Percentiles rank a stretch among this genome's conserved stretches.
Evolutionary conservation across 2,329 filamentous ascomycete genomes (phyloP).

Genomic region (Stachybotrys chartarum): DNA sequence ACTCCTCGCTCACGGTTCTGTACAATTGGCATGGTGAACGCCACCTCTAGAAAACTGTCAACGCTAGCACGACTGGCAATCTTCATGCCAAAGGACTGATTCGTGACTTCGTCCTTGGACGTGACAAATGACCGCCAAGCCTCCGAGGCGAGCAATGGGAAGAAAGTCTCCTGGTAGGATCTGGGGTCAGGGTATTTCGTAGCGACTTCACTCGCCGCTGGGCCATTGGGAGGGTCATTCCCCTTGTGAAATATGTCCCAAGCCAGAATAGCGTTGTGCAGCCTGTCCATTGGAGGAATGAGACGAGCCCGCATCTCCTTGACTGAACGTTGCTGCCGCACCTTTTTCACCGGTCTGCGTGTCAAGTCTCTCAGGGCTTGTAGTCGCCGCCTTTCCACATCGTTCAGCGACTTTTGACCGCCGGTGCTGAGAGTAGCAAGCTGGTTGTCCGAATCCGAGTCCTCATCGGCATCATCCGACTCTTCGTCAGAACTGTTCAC

Average conservation of each 20-base stretch:
- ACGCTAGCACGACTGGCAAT: slow-evolving; percentile 83
- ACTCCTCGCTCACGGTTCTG: slow-evolving; percentile 67
- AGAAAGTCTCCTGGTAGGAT: slow-evolving; percentile 83
- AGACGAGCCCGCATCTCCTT: slow-evolving; percentile 94
- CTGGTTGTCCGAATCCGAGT: slow-evolving; percentile 43
- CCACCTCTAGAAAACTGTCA: slow-evolving; percentile 88
- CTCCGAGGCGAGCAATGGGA: slow-evolving; percentile 83
- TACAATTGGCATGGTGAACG: slow-evolving; percentile 66
- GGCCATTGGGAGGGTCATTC: slow-evolving; percentile 73
- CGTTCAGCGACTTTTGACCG: slow-evolving; percentile 40
- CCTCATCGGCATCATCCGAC: slow-evolving; percentile 58
- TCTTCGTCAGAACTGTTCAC: slow-evolving; percentile 76
- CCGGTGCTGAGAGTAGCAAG: slow-evolving; percentile 41
- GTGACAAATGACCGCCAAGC: slow-evolving; percentile 94
- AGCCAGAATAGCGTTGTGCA: slow-evolving; percentile 80
- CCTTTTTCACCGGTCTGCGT: slow-evolving; percentile 74
- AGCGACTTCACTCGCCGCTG: slow-evolving; percentile 67
- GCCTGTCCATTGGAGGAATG: slow-evolving; percentile 75
- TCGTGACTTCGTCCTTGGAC: slow-evolving; percentile 76
- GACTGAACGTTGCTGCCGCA: slow-evolving; percentile 69
- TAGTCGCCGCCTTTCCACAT: slow-evolving; percentile 36
- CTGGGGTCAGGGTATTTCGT: slow-evolving; percentile 68
- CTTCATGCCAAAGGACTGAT: slow-evolving; percentile 79
- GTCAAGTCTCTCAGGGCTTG: slow-evolving; percentile 46
- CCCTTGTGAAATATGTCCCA: slow-evolving; percentile 95